These are phyloP conservation scores for Trichocladium uniseriatum DNA, from an alignment of 495 filamentous ascomycete genomes.

Conservation along the genomic window DNA sequence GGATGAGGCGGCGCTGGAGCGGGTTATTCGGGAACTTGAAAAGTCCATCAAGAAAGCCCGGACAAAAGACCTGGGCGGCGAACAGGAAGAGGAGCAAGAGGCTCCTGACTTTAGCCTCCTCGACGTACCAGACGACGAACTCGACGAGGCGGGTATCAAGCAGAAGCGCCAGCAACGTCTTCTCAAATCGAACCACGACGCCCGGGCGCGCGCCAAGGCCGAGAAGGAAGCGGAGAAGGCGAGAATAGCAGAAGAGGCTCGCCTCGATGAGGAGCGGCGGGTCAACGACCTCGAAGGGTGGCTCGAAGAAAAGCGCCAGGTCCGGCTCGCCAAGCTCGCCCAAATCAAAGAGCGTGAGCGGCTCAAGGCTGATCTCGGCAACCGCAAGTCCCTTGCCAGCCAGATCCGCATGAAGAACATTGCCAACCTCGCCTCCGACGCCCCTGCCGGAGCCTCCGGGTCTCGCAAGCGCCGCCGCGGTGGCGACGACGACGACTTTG, in stretches of 20 bases:
- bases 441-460: conserved; percentile 42
- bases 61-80: conserved; percentile 83
- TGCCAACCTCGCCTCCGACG: conserved; percentile 91
- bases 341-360: conserved; percentile 89
- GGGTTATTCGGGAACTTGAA: conserved; percentile 76
- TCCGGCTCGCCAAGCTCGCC: conserved; percentile 61
- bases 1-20: conserved; percentile 74
- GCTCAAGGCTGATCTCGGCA: conserved; percentile 83
- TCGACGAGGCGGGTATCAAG: conserved; percentile 84
- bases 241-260: conserved; percentile 68
- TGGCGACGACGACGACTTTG: conserved; percentile 80
- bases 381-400: conserved; percentile 88
- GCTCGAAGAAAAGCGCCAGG: conserved; percentile 69
- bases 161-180: conserved; percentile 85
- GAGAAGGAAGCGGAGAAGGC: conserved; percentile 91
- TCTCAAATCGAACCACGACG: conserved; percentile 89
- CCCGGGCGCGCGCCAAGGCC: conserved; percentile 78
- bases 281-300: conserved; percentile 79
- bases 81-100: conserved; percentile 66
- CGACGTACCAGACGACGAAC: conserved; percentile 80
- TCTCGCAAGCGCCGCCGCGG: conserved; percentile 74
- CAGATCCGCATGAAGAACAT: conserved; percentile 97
- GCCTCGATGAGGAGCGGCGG: conserved; percentile 72
- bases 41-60: conserved; percentile 76
- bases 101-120: conserved; percentile 78